phyloP scores from a whole-genome alignment of 2,329 filamentous ascomycete genomes.

The Talaromyces sp. region DNA sequence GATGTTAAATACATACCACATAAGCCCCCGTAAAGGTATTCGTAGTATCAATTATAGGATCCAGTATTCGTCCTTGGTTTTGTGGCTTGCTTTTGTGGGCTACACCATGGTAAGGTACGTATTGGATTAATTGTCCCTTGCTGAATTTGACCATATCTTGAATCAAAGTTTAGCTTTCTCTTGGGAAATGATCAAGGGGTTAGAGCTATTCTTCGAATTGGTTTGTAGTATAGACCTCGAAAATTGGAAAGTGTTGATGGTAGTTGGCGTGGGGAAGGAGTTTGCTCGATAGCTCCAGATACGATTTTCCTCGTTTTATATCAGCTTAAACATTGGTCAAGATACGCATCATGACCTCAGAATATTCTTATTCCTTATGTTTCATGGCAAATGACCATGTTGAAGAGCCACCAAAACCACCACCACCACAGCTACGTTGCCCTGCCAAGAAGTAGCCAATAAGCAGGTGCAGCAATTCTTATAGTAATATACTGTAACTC shows the following conservation, averaged over 20 bases:
- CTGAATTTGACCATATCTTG: slow-evolving; percentile 11
- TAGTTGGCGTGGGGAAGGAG: too few species aligned
- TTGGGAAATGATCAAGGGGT: background rate
- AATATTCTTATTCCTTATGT: background rate
- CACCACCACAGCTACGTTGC: background rate
- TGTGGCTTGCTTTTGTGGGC: background rate
- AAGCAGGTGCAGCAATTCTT: too few species aligned
- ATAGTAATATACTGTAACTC: too few species aligned
- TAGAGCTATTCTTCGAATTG: background rate
- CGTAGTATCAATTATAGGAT: slow-evolving; percentile 12
- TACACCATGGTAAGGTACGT: slow-evolving; percentile 5
- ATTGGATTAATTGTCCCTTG: slow-evolving; percentile 10
- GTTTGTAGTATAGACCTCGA: background rate
- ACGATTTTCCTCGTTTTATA: background rate
- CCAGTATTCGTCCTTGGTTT: slow-evolving; percentile 9
- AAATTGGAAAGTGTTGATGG: background rate
- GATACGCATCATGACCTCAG: background rate
- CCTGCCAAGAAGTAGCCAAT: background rate
- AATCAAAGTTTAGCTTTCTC: background rate
- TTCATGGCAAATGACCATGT: background rate
- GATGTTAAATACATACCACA: background rate
- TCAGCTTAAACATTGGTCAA: background rate
- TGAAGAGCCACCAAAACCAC: background rate
- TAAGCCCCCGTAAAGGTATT: slow-evolving; percentile 14
- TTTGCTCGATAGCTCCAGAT: background rate